Conservation (phyloP, 805 yeast species). For the Candida lessepsii region DNA sequence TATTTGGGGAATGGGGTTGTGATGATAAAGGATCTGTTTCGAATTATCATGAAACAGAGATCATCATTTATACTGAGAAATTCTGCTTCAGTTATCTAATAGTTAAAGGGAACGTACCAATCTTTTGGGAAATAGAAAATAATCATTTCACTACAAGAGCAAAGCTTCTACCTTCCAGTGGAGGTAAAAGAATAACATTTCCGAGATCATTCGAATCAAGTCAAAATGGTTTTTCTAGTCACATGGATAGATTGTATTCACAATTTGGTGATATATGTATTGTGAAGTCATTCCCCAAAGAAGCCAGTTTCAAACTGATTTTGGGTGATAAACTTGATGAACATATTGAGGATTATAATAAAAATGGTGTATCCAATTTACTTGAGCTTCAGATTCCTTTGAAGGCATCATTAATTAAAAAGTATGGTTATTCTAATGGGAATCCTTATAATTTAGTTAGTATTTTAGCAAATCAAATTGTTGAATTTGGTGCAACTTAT, state of each 20-base stretch:
- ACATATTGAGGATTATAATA: slow-evolving; percentile 35
- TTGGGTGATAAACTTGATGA: slow-evolving; percentile 39
- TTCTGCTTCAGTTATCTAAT: slow-evolving; percentile 46
- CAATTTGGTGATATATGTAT: slow-evolving; percentile 52
- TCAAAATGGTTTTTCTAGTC: slow-evolving; percentile 49
- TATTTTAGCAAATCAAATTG: slow-evolving; percentile 30
- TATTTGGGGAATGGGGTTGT: slow-evolving; percentile 58
- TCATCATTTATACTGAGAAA: slow-evolving; percentile 42
- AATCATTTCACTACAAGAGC: slow-evolving; percentile 31
- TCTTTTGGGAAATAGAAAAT: slow-evolving; percentile 52
- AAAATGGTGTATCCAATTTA: slow-evolving; percentile 23
- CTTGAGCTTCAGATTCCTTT: slow-evolving; percentile 22
- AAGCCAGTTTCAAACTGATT: slow-evolving; percentile 45
- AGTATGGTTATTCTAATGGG: slow-evolving; percentile 31
- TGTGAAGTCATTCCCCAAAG: slow-evolving; percentile 47
- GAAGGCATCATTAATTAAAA: slow-evolving; percentile 31
- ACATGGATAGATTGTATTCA: slow-evolving; percentile 45
- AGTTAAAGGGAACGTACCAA: slow-evolving; percentile 54
- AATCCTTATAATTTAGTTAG: slow-evolving; percentile 35
- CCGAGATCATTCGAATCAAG: slow-evolving; percentile 55
- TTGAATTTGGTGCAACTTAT: slow-evolving; percentile 47
- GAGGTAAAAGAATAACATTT: slow-evolving; percentile 43
- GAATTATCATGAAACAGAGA: slow-evolving; percentile 53
- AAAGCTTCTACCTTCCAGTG: slow-evolving; percentile 30
- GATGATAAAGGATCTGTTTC: slow-evolving; percentile 56